Conservation (phyloP, 257 asterid genomes). For the Nicotiana obtusifolia region DNA sequence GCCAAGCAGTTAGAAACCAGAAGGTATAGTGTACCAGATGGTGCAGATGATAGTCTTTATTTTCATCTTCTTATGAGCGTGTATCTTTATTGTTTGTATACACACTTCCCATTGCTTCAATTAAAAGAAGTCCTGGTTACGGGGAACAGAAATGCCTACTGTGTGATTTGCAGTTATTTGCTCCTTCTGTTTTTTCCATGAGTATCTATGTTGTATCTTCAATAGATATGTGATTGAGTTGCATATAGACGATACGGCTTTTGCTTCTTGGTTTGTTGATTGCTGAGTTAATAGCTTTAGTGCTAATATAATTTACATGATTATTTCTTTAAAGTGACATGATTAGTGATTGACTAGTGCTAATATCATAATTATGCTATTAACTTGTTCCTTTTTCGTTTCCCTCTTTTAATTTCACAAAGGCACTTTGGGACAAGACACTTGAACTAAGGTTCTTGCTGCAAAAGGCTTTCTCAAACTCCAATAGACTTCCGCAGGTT, state of each 20-base stretch:
- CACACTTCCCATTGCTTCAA: not conserved
- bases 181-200: not conserved
- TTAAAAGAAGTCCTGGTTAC: not conserved
- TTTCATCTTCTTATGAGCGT: not conserved
- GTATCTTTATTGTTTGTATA: not conserved
- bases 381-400: not conserved
- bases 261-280: not conserved
- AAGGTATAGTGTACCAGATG: slow-evolving; percentile 40
- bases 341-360: not conserved
- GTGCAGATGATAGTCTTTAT: not conserved
- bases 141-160: not conserved
- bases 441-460: slow-evolving; percentile 90
- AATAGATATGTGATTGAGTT: not conserved
- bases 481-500: slow-evolving; percentile 97
- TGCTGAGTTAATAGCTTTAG: not conserved
- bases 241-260: not conserved
- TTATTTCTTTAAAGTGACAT: not conserved
- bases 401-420: slow-evolving; percentile 13
- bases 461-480: slow-evolving; percentile 72
- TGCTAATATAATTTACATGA: not conserved
- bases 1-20: slow-evolving; percentile 86
- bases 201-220: not conserved
- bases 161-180: not conserved
- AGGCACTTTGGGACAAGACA: slow-evolving; percentile 96
- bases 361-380: not conserved